Evolutionary conservation across 2,329 filamentous ascomycete species (phyloP), one percentile per base, ranked within the genome.

Genomic region (Coniochaeta prunicola): DNA sequence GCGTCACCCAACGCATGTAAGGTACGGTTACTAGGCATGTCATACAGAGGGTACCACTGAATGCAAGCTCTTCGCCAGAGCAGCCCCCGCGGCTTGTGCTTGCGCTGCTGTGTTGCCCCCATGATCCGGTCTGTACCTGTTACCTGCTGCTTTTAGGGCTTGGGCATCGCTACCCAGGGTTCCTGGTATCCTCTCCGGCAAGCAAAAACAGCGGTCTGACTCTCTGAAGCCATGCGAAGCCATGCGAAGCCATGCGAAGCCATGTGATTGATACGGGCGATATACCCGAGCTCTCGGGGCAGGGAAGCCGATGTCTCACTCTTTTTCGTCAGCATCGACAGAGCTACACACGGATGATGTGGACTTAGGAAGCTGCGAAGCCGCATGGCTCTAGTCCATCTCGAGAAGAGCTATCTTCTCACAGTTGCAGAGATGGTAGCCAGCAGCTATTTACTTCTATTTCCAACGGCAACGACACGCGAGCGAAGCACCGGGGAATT

Each of bases 401-500:
- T 26, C 45, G n/a, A 50, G 45, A 19, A 26, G 7, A 50, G 4
- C 21, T 28, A 45, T 21, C 5, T 10, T 24, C 40, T 26, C 9
- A 12, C 9, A 7, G n/a, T 42, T 45, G 19, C 19, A 21, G 26
- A 30, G 26, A 30, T 2, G 45, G 24, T 30, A n/a, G 10, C 5
- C 2, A 12, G 13, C 45, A 50, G 21, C 45, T 50, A 50, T 28
- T 28, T 30, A 50, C 45, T 50, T 30, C 45, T 30, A 28, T 30
- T 36, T 55, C 53, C 5, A 55, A 24, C 17, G 30, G 30, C 30
- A 55, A 15, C 53, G 19, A 55, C 53, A 55, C 53, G 53, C 53
- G 53, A 55, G 53, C 19, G 53, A 55, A 36, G 53, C 53, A 55
- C 53, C 53, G 33, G 33, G 53, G 31, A 55, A 50, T 33, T 36